Base-by-base conservation (phyloP, 805 yeast species). In the Zygosaccharomyces bisporus region DNA sequence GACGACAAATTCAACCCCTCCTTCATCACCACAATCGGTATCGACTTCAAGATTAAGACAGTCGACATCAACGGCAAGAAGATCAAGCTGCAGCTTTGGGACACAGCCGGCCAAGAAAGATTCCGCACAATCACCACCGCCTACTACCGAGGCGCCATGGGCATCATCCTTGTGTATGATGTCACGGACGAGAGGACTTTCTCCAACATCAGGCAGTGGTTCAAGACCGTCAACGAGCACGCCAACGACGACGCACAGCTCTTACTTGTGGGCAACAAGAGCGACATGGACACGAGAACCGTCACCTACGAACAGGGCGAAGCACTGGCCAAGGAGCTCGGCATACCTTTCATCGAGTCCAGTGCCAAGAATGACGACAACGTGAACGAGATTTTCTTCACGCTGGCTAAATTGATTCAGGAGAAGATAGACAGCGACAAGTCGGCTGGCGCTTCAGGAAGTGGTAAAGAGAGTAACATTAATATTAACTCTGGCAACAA, bases 61-160 rank as follows among this genome's bases (percentile, higher is more conserved):
- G 86, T 90, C 55, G 97, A 91, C 57, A 77, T 90, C 53, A 91
- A 91, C 52, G 96, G 96, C 43, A 86, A 86, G 69, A 84, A 84
- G 53, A 86, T 93, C 68, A 93, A 93, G 71, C 77, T 91, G 63
- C 99, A 93, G 68, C 86, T 91, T 34, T 85, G 96, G 96, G 96
- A 89, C 65, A 89, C 96, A 32, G 96, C 96, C 1, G 96, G 96
- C n/a, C 96, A 89, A 70, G 96, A 89, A 66, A 76, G 96, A 61
- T 89, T 89, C 72, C 79, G 96, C 70, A 87, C 96, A 33, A 89
- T 89, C 70, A 90, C 93, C 39, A 84, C 93, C n/a, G 91, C 95
- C 1, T 86, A 86, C 68, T 86, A 86, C 68, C 79, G 95, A 67
- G 95, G 95, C 46, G 93, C 95, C 46, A 82, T 83, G 81, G 95